phyloP scores from a whole-genome alignment of 169 alveolate genomes.

The Eimeria praecox region DNA sequence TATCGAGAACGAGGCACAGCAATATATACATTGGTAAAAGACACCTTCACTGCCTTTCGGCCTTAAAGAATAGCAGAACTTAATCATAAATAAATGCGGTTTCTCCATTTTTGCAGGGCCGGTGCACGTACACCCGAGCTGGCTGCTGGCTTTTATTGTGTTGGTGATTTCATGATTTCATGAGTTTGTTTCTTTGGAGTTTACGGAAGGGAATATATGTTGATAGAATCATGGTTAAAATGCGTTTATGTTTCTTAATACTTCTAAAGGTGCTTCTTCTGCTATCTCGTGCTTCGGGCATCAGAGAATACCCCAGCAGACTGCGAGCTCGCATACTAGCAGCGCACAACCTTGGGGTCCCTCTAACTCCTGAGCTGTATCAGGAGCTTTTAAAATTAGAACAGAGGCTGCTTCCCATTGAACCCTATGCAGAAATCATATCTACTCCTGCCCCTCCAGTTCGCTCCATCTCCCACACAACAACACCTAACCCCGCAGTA shows the following conservation, averaged over 20 bases:
- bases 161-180: too few species aligned
- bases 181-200: too few species aligned
- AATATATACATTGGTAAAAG: too few species aligned
- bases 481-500: too few species aligned
- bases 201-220: background rate
- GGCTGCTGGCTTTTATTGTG: too few species aligned
- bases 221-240: background rate
- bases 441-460: background rate
- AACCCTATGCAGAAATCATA: background rate
- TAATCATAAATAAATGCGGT: too few species aligned
- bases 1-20: too few species aligned
- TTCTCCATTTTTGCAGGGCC: too few species aligned
- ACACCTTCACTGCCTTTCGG: too few species aligned
- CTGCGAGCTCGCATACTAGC: background rate
- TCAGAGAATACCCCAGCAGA: background rate
- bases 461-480: background rate
- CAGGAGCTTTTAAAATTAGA: slow-evolving; percentile 19
- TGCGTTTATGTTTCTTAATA: background rate
- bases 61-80: too few species aligned
- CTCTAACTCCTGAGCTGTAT: slow-evolving; percentile 17
- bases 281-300: background rate
- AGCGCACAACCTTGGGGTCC: background rate
- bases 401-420: background rate
- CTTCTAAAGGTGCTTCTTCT: background rate
- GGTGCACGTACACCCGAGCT: too few species aligned